Base-by-base conservation (phyloP, 1,284 basidiomycete genomes). In the Cryptococcus sp. region DNA sequence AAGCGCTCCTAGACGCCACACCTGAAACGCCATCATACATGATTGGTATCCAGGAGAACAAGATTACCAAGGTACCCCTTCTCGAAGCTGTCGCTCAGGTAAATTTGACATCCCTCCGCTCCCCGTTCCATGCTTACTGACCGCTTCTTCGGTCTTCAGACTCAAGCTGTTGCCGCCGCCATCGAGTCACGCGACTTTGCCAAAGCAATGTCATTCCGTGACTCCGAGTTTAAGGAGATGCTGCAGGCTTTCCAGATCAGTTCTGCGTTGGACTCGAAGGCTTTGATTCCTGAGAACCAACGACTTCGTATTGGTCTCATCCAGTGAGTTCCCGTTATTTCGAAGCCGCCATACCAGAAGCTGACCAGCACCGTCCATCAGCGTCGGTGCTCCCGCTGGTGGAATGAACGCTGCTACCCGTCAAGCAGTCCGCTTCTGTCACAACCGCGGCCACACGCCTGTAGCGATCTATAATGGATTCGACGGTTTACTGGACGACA, bases 391-490 rank as follows among this genome's bases (percentile, higher is more conserved):
- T 0, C 95, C 96, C 3, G 94, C 95, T 3, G 94, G 95, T 57
- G 95, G 96, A 13, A 98, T 99, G 92, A 98, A 99, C 75, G 94
- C 94, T 1, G 95, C 95, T 0, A 97, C 93, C 0, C 88, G 95
- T 47, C 88, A 94, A 38, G 93, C 92, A 1, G 93, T 91, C 7
- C 89, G 95, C 17, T 97, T 92, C 82, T 98, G 93, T 75, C 81
- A 95, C 63, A 86, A 87, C 60, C 89, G 92, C 71, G 95, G 96
- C 0, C 95, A 99, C 78, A 89, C 85, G 20, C 89, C 94, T 16
- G 82, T 97, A 30, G 91, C 88, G 0, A 87, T 99, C 67, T 87
- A 94, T 82, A 99, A 98, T 76, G 94, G 96, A 25, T 98, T 98
- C 83, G 86, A 87, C 43, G 95, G 95, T 38, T 83, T 99, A 8